phyloP scores from a whole-genome alignment of 768 basidiomycete species.

The Tulasnella sp. region DNA sequence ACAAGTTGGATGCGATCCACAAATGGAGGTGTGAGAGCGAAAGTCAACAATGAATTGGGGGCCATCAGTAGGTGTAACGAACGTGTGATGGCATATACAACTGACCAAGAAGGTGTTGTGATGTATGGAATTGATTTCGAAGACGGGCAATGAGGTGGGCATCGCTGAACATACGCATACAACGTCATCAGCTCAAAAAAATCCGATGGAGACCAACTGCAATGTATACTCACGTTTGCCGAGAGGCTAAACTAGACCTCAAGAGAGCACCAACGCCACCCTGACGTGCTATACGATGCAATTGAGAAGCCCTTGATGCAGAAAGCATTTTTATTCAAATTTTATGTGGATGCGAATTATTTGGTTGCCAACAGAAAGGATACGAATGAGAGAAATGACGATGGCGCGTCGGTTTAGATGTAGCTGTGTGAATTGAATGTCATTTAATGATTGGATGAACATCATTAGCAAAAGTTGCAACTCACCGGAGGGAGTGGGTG shows the following conservation, averaged over 20 bases:
- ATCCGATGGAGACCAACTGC: not conserved
- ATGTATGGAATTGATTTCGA: constrained; percentile 5
- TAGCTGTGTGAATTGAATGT: too few relatives aligned
- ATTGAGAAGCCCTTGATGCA: constrained; percentile 5
- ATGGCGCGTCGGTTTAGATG: too few relatives aligned
- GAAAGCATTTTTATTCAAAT: constrained; percentile 7
- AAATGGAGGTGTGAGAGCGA: too few relatives aligned
- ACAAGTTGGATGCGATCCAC: too few relatives aligned
- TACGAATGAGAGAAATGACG: too few relatives aligned
- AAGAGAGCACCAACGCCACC: not conserved
- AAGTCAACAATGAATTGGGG: not conserved
- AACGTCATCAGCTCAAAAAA: not conserved
- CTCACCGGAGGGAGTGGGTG: too few relatives aligned
- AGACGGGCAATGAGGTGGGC: constrained; percentile 1
- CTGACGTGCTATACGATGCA: not conserved
- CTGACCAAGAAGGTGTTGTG: constrained; percentile 5
- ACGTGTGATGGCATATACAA: not conserved
- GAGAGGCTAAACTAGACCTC: not conserved
- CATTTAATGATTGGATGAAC: too few relatives aligned
- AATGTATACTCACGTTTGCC: constrained; percentile 1
- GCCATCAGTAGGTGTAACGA: not conserved
- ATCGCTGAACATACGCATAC: constrained; percentile 1
- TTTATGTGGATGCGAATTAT: too few relatives aligned
- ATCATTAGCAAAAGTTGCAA: too few relatives aligned
- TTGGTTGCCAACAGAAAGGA: too few relatives aligned